phyloP scores from a whole-genome alignment of 768 basidiomycete genomes.

The Austroboletus festivus region DNA sequence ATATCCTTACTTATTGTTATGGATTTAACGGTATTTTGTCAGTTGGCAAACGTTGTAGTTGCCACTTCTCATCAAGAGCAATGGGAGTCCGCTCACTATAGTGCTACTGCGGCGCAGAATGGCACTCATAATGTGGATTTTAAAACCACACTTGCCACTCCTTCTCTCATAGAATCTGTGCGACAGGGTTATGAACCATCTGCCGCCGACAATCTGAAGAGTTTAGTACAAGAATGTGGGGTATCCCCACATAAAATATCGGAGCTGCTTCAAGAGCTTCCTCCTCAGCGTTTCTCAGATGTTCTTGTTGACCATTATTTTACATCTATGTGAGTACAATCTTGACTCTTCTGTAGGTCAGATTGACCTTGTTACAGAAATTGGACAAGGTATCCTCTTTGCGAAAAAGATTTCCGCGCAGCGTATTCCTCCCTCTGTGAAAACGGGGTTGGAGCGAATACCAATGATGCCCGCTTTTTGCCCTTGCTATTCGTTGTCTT shows the following conservation, averaged over 20 bases:
- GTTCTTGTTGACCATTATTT: slow-evolving; percentile 84
- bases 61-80: slow-evolving; percentile 34
- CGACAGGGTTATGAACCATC: slow-evolving; percentile 41
- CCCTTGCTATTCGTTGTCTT: slow-evolving; percentile 93
- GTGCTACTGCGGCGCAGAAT: slow-evolving; percentile 17
- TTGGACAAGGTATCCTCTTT: slow-evolving; percentile 90
- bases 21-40: slow-evolving; percentile 19
- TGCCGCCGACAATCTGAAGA: slow-evolving; percentile 80
- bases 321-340: slow-evolving; percentile 53
- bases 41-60: slow-evolving; percentile 57
- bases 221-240: slow-evolving; percentile 88
- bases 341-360: slow-evolving; percentile 1
- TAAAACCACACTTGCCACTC: slow-evolving; percentile 26
- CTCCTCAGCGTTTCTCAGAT: slow-evolving; percentile 70
- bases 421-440: slow-evolving; percentile 66
- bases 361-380: slow-evolving; percentile 49
- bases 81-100: slow-evolving; percentile 24
- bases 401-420: slow-evolving; percentile 75
- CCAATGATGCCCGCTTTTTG: slow-evolving; percentile 77
- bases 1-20: slow-evolving; percentile 9
- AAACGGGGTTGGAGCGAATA: slow-evolving; percentile 60
- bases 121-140: slow-evolving; percentile 25
- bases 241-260: slow-evolving; percentile 88
- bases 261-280: slow-evolving; percentile 85
- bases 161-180: slow-evolving; percentile 41